Percentiles rank a stretch among this genome's conserved stretches.
Evolutionary conservation across 2,329 filamentous ascomycete species (phyloP).

Genomic region (Clonostachys sp.): DNA sequence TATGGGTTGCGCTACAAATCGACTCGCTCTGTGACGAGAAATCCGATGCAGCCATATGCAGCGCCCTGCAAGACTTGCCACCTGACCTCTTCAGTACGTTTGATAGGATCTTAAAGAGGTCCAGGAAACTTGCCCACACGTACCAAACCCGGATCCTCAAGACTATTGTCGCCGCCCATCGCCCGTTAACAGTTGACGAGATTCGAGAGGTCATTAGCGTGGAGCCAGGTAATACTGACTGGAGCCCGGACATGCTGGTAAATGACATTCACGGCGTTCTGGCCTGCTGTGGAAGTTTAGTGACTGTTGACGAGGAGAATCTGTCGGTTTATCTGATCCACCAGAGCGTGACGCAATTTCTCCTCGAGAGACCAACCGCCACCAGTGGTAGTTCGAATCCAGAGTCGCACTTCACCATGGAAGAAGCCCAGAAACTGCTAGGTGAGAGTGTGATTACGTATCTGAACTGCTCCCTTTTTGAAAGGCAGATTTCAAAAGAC

Average conservation of each 20-base stretch:
- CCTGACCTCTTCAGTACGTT: constrained; percentile 20
- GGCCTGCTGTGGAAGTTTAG: constrained; percentile 22
- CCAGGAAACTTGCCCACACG: neutral
- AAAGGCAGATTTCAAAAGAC: neutral
- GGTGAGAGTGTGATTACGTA: neutral
- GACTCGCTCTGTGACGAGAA: constrained; percentile 21
- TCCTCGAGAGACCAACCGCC: constrained; percentile 9
- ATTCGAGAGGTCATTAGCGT: constrained; percentile 32
- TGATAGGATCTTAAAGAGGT: constrained; percentile 17
- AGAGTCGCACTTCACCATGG: neutral
- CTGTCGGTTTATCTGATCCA: constrained; percentile 21
- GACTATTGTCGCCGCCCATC: constrained; percentile 17
- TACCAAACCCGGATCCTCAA: constrained; percentile 20
- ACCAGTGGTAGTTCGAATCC: constrained; percentile 1
- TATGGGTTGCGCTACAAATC: constrained; percentile 28
- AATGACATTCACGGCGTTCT: constrained; percentile 16
- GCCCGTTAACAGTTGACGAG: constrained; percentile 22
- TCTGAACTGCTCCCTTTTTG: neutral
- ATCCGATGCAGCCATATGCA: constrained; percentile 26
- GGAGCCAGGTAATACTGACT: constrained; percentile 16
- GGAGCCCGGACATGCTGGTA: constrained; percentile 9
- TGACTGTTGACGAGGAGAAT: constrained; percentile 26
- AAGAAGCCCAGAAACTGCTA: neutral
- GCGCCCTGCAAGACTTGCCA: constrained; percentile 20
- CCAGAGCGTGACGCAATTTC: constrained; percentile 25